These are phyloP conservation scores for Solanum bulbocastanum DNA, from an alignment of 257 asterid genomes.

Conservation along the genomic window DNA sequence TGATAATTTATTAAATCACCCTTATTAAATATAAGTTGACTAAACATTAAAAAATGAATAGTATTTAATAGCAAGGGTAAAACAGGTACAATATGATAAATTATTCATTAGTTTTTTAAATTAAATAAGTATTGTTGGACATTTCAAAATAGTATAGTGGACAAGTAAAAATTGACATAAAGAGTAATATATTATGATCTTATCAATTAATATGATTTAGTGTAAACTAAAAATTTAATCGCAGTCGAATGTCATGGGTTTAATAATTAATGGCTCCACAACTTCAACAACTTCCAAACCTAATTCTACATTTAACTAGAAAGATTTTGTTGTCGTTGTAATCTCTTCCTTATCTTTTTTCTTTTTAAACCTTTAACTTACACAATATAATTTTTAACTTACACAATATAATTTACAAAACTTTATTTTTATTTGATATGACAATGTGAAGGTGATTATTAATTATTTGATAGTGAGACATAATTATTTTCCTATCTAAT, in stretches of 20 bases:
- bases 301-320: neutral
- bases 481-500: neutral
- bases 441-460: neutral
- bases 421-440: neutral
- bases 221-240: neutral
- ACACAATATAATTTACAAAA: no score
- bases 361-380: neutral
- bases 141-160: no score
- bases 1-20: no score
- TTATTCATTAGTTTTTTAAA: no score
- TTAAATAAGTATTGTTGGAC: no score
- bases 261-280: neutral
- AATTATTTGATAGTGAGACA: neutral
- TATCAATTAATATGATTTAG: neutral
- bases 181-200: neutral
- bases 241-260: neutral
- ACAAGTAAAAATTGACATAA: no score
- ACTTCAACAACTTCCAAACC: neutral
- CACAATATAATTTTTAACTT: neutral
- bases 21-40: no score
- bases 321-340: neutral
- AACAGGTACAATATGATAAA: no score
- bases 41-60: no score
- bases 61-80: no score
- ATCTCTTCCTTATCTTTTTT: neutral